Evolutionary conservation across 2,329 filamentous ascomycete genomes (phyloP).

Genomic region (Claviceps humidiphila): DNA sequence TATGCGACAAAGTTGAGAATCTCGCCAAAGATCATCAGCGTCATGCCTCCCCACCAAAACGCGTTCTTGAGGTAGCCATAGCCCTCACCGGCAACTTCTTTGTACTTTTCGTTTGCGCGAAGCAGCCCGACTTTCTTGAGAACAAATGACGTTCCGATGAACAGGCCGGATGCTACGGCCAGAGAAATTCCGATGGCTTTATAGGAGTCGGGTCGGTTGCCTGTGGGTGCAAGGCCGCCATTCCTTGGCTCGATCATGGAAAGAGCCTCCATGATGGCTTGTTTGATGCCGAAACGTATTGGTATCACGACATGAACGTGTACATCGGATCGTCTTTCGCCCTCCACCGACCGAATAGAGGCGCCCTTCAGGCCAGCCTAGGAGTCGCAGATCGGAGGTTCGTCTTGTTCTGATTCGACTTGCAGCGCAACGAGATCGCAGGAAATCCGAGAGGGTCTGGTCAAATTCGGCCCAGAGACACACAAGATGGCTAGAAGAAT

Average conservation of each 20-base stretch:
- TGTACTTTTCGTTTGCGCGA: slow-evolving; percentile 89
- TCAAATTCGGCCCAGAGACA: neutral
- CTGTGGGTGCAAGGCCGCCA: neutral
- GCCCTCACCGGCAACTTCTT: slow-evolving; percentile 87
- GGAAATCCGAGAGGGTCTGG: neutral
- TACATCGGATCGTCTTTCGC: neutral
- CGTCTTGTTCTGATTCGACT: too few species aligned
- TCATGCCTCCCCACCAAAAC: slow-evolving; percentile 96
- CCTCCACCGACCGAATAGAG: neutral
- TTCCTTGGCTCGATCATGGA: neutral
- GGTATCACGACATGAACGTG: neutral
- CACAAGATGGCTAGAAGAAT: neutral
- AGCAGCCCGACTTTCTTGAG: slow-evolving; percentile 88
- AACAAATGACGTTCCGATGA: slow-evolving; percentile 91
- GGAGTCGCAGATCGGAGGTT: neutral
- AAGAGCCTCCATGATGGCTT: neutral
- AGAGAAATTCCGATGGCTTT: slow-evolving; percentile 79
- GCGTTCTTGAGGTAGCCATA: slow-evolving; percentile 94
- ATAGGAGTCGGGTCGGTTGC: slow-evolving; percentile 33
- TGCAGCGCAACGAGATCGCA: neutral
- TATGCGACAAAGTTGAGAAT: slow-evolving; percentile 97
- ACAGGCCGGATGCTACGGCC: slow-evolving; percentile 74
- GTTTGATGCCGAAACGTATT: neutral
- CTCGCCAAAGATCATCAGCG: slow-evolving; percentile 89
- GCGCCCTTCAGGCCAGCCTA: neutral